Evolutionary conservation across 805 yeast species (phyloP).

Genomic region (Metschnikowia matae): DNA sequence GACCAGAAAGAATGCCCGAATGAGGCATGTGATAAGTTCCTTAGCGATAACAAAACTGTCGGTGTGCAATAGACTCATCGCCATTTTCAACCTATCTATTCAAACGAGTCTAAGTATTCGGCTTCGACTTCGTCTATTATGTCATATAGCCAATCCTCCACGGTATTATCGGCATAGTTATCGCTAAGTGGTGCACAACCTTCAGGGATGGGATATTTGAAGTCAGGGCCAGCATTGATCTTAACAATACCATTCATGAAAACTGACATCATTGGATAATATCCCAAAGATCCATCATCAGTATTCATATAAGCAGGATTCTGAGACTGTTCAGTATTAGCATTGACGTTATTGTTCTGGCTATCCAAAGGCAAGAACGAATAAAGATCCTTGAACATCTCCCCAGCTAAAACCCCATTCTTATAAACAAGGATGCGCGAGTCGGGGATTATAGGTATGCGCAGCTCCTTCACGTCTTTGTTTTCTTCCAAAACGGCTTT

Average conservation of each 20-base stretch:
- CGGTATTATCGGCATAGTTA: slow-evolving; percentile 63
- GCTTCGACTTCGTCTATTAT: slow-evolving; percentile 79
- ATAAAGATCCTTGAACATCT: slow-evolving; percentile 61
- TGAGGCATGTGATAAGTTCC: slow-evolving; percentile 4
- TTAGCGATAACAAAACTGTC: slow-evolving; percentile 1
- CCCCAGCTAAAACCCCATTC: slow-evolving; percentile 69
- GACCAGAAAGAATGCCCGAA: slow-evolving; percentile 22
- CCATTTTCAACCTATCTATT: slow-evolving; percentile 12
- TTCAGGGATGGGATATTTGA: slow-evolving; percentile 36
- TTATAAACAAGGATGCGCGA: slow-evolving; percentile 68
- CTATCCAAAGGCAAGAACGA: slow-evolving; percentile 81
- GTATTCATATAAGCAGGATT: slow-evolving; percentile 37
- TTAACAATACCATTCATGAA: slow-evolving; percentile 74
- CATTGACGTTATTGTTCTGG: slow-evolving; percentile 30
- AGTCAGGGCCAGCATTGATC: slow-evolving; percentile 64
- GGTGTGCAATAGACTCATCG: slow-evolving; percentile 3
- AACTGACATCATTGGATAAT: slow-evolving; percentile 85
- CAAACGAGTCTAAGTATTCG: slow-evolving; percentile 46
- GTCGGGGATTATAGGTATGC: slow-evolving; percentile 43
- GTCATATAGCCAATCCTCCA: slow-evolving; percentile 83
- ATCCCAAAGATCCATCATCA: slow-evolving; percentile 87
- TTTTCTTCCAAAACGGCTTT: slow-evolving; percentile 53
- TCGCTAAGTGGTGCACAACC: slow-evolving; percentile 50
- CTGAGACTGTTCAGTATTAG: slow-evolving; percentile 31
- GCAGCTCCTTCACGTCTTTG: slow-evolving; percentile 24